Base-by-base conservation (phyloP, 441 rosid genomes). In the Adansonia gregorii region DNA sequence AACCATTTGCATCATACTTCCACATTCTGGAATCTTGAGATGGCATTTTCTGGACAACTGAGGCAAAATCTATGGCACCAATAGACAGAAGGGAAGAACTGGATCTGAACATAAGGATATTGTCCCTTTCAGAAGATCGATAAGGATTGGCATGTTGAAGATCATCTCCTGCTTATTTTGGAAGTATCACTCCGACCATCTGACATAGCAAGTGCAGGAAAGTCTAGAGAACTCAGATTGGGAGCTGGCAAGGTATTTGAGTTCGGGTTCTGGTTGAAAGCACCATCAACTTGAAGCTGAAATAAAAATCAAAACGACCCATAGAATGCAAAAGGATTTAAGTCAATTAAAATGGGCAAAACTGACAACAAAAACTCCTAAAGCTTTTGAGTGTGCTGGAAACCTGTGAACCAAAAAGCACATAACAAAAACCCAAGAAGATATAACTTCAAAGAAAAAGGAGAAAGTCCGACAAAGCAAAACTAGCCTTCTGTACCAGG, bases 41-140 rank as follows among this genome's bases (percentile, higher is more conserved):
- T 70, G 97, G 89, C 86, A 90, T 75, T 85, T 95, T 95, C 89
- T 90, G 88, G 82, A 92, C 99, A 75, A 93, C 97, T 72, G 99
- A 85, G 71, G 93, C 97, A 75, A 91, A 94, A 86, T 95, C 97
- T 59, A 77, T 60, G 6, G 95, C 79, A 74, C 90, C 92, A 80
- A 89, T 86, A 54, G 89, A 84, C 70, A 88, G 85, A 76, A 81
- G 67, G 14, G 93, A 83, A 39, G 92, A 75, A 81, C 86, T 85
- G 2, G 92, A 72, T 86, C 92, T 91, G 86, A 91, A 92, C 83
- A 88, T 67, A 70, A 92, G 91, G 78, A 89, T 24, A 84, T 85
- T 89, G 12, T 92, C 94, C 82, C 92, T 90, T 81, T 88, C 97
- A 74, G 88, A 73, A 63, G 93, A 79, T 76, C 82, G 90, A 84